A percentile compares a stretch with the other conserved stretches of the same genome.
These are phyloP conservation scores for Metschnikowia lochheadii DNA, from an alignment of 805 yeast genomes.

Conservation along the genomic window DNA sequence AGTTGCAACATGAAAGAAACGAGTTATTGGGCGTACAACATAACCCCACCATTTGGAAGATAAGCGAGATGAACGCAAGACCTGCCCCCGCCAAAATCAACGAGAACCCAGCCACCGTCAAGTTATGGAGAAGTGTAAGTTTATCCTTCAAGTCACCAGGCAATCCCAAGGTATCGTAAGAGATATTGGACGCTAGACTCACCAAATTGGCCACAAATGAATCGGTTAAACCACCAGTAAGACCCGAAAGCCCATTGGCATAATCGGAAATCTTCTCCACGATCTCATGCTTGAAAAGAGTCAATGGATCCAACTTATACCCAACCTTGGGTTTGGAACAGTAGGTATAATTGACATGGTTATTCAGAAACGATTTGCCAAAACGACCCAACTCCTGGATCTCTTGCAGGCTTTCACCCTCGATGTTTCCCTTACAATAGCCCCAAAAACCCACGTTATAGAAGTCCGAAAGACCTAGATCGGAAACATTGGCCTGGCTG, in stretches of 20 bases:
- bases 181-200: constrained; percentile 14
- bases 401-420: constrained; percentile 3
- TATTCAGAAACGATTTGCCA: constrained; percentile 24
- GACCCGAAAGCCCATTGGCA: constrained; percentile 21
- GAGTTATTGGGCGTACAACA: constrained; percentile 42
- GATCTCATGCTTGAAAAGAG: constrained; percentile 31
- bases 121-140: constrained; percentile 38
- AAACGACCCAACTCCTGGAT: constrained; percentile 11
- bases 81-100: constrained; percentile 30
- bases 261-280: constrained; percentile 23
- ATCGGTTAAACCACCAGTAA: constrained; percentile 10
- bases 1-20: constrained; percentile 44
- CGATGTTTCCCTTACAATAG: constrained; percentile 34
- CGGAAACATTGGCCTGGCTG: constrained; percentile 21
- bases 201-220: constrained; percentile 10
- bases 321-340: constrained; percentile 56
- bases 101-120: constrained; percentile 56
- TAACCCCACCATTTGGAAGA: constrained; percentile 43
- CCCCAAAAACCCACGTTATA: constrained; percentile 42
- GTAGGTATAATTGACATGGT: constrained; percentile 35
- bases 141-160: constrained; percentile 54
- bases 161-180: constrained; percentile 36
- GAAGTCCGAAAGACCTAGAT: constrained; percentile 39
- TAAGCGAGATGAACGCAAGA: constrained; percentile 42
- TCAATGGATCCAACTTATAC: constrained; percentile 53